Base-by-base conservation (phyloP, 192 early-diverging fungal species). In the Kappamyces sp. region DNA sequence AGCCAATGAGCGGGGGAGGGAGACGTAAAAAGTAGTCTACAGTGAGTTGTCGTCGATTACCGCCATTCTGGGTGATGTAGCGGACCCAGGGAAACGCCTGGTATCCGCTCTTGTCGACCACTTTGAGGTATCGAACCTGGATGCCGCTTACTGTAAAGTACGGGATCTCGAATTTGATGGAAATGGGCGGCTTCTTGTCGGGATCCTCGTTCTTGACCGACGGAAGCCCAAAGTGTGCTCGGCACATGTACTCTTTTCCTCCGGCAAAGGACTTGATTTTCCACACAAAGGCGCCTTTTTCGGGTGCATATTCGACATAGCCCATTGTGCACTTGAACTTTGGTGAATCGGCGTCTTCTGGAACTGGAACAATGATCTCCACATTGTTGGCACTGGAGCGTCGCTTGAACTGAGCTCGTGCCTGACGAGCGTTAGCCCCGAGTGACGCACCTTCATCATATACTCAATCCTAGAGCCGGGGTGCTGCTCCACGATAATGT, bases 231-330 rank as follows among this genome's bases (percentile, higher is more conserved):
- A 69, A 34, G 48, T 76, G 31, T 69, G 73, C 37, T 77, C 92
- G 79, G 78, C 97, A 86, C 55, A 92, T 76, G 55, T 91, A 95
- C 64, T 99, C 96, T 73, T 96, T 96, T 54, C 93, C 93, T 43
- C 96, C 96, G 57, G 90, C 92, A 79, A 99, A 97, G 66, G 93
- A 89, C 74, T 94, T 94, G 62, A 99, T 93, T 71, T 92, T 96
- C 96, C 96, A 99, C 9, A 99, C 87, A 51, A 97, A 79, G 40
- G 90, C 88, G 41, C 88, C 86, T 65, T 87, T 87, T 66, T 99
- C 96, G 5, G 94, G 96, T n/a, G 82, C 87, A 61, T 99, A 99
- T 61, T 82, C 74, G 44, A 90, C 94, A 5, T 84, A 85, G 0
- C 96, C 96, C 62, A 92, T 86, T 13, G 86, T 90, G 55, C 78